Evolutionary conservation across 23 red algal genomes (phyloP).

Genomic region (Gracilariopsis chorda): DNA sequence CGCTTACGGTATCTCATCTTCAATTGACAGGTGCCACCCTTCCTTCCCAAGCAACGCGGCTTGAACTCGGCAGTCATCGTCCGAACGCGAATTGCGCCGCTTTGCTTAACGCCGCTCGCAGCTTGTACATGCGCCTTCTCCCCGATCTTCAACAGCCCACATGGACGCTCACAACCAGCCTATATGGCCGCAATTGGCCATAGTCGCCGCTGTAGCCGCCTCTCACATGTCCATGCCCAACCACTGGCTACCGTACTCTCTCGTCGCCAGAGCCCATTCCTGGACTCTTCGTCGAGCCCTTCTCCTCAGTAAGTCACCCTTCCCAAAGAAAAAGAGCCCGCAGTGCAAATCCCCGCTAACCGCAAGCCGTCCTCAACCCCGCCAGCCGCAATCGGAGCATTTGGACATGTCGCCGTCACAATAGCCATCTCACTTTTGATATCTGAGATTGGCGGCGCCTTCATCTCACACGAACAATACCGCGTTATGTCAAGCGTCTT

Average conservation of each 20-base stretch:
- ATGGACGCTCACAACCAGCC: neutral
- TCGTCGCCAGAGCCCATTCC: slow-evolving; percentile 39
- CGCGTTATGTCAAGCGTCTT: slow-evolving; percentile 15
- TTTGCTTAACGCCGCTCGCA: no score
- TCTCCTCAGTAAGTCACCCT: slow-evolving; percentile 3
- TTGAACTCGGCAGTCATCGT: no score
- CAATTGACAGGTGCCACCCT: no score
- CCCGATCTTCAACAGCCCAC: no score
- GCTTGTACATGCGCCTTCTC: no score
- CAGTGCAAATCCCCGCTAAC: no score
- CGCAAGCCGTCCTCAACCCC: no score
- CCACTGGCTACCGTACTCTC: slow-evolving; percentile 58
- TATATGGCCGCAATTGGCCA: slow-evolving; percentile 24
- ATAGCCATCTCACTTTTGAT: slow-evolving; percentile 16
- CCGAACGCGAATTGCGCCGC: no score
- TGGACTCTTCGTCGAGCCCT: slow-evolving; percentile 27
- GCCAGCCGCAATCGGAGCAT: slow-evolving; percentile 27
- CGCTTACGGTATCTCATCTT: no score
- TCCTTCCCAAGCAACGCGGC: no score
- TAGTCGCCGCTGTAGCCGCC: slow-evolving; percentile 51
- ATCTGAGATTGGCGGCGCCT: slow-evolving; percentile 25
- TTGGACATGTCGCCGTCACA: slow-evolving; percentile 35
- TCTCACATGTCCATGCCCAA: slow-evolving; percentile 70
- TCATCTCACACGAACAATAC: slow-evolving; percentile 28
- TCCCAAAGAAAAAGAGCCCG: no score